Percentiles rank a stretch among this genome's conserved stretches.
Evolutionary conservation across 192 early-diverging fungal species (phyloP).

Genomic region (Gryganskiella cystojenkinii): DNA sequence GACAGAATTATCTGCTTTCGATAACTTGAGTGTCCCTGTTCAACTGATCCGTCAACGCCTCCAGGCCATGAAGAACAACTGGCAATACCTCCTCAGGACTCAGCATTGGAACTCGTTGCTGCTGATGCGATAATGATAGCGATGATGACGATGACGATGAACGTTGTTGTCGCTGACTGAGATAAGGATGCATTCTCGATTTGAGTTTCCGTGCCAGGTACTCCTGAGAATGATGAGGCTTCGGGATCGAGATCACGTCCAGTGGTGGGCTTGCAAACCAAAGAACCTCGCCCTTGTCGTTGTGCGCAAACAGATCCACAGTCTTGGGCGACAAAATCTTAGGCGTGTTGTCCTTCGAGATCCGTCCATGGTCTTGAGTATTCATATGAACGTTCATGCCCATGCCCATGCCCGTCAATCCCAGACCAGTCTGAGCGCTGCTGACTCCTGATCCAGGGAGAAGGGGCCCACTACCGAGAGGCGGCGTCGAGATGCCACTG

Average conservation of each 20-base stretch:
- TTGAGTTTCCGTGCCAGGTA: constrained; percentile 28
- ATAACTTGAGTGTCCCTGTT: constrained; percentile 30
- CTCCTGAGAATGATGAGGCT: constrained; percentile 53
- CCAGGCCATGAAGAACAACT: constrained; percentile 5
- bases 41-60: constrained; percentile 33
- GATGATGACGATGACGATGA: not conserved
- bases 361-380: constrained; percentile 32
- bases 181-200: constrained; percentile 13
- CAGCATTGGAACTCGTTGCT: not conserved
- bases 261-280: constrained; percentile 58
- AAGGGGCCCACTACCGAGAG: too few relatives aligned
- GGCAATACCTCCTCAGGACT: not conserved
- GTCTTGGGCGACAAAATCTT: constrained; percentile 14
- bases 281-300: constrained; percentile 46
- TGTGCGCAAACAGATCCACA: constrained; percentile 40
- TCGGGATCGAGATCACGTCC: constrained; percentile 47
- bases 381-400: constrained; percentile 22
- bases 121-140: not conserved
- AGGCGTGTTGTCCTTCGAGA: constrained; percentile 9
- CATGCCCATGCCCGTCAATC: constrained; percentile 8
- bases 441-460: too few relatives aligned
- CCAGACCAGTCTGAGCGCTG: constrained; percentile 5
- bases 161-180: not conserved
- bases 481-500: too few relatives aligned
- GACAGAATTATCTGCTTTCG: constrained; percentile 32